Conservation (phyloP, 164 flowering plant genomes). For the Annona cherimola region DNA sequence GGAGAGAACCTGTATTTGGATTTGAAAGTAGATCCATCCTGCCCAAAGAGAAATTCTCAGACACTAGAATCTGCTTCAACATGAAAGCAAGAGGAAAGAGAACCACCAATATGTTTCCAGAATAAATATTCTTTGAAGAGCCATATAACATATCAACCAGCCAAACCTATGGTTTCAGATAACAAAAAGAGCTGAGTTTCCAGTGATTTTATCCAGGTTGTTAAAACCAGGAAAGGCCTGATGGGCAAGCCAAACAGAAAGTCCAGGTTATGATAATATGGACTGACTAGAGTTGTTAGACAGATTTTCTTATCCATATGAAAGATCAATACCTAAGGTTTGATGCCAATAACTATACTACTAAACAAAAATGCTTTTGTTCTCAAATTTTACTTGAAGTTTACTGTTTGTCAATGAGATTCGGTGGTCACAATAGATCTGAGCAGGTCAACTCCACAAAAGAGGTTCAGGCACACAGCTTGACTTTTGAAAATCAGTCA, state of each 20-base stretch:
- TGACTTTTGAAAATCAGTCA: background rate
- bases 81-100: too few species aligned
- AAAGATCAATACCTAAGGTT: background rate
- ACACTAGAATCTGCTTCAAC: background rate
- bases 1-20: slow-evolving; percentile 69
- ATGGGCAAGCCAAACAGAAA: background rate
- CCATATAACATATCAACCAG: background rate
- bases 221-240: background rate
- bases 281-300: background rate
- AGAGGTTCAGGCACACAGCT: background rate
- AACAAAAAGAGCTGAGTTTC: background rate
- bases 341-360: background rate
- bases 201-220: background rate
- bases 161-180: background rate
- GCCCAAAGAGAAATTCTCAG: background rate
- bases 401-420: background rate
- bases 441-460: background rate
- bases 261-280: background rate
- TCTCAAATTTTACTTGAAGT: background rate
- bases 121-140: background rate
- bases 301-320: background rate
- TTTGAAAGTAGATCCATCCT: slow-evolving; percentile 74
- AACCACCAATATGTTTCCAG: background rate
- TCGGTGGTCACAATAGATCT: background rate
- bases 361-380: background rate